Evolutionary conservation across 768 basidiomycete genomes (phyloP), one percentile per base, ranked within the genome.

Genomic region (Boletus subparvulus): DNA sequence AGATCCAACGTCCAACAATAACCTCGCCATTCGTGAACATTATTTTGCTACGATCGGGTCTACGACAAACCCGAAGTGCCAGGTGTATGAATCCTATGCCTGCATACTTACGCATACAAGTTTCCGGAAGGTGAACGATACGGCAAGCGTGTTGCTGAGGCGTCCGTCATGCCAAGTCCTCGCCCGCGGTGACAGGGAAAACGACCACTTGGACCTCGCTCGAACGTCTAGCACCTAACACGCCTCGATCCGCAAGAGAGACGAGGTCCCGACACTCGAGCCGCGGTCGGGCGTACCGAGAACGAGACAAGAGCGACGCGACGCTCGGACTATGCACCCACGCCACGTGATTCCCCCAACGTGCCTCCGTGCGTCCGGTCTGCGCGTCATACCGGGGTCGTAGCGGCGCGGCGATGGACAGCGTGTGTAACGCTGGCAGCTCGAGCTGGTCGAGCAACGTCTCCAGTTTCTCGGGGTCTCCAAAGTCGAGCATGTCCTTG

Each of bases 361-460:
- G 19, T 10, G 43, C 50, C 40, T 43, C 44, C 7, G 26, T 24
- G 36, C 37, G 40, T 30, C 58, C 46, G 0, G 28, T 50, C 24
- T 11, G 28, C 24, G 36, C 35, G 46, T 54, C 13, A 6, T 28
- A 43, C 3, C 28, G 43, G 26, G 50, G 59, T 19, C 24, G 37
- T 3, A 36, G 36, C 0, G 54, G 53, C 16, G 56, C 59, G 8
- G 50, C 26, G 50, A 70, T 43, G 14, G 50, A 14, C 11, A 70
- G 47, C 17, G 53, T 49, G 35, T 63, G 52, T 2, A 71, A 41
- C 10, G 57, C 47, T 2, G 69, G 65, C 12, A 71, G n/a, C 24
- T 51, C 63, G 14, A 71, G 54, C 7, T 6, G 52, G 28, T 69
- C 61, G 19, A 71, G 61, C 21, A 73, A 6, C 41, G 21, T 47